Evolutionary conservation across 1,139 yeast species (phyloP), one percentile per base, ranked within the genome.

Genomic region (Blastobotrys indianensis): DNA sequence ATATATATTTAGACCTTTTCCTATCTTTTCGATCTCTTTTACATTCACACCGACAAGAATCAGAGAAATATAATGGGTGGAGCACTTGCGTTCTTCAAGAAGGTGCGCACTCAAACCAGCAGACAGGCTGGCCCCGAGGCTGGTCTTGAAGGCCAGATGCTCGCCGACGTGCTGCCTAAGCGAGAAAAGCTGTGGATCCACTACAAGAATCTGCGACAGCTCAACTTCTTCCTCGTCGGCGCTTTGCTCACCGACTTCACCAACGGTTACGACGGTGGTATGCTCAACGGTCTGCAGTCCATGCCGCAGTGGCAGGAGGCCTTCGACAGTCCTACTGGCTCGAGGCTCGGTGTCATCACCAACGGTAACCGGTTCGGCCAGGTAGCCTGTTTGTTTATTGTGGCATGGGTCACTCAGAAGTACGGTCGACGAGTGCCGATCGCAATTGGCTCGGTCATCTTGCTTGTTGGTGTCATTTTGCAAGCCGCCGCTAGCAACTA

Each of bases 181-280:
- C 49, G 56, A 35, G 63, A 55, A 15, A 59, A 53, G 46, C 53
- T 62, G 4, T 67, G 72, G 72, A 55, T 39, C 44, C 53, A 49
- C 20, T 63, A 62, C 16, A 57, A 64, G n/a, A 72, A 74, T 49
- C 60, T 75, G 42, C 48, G 64, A 6, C 48, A 48, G 28, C 64
- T 75, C 51, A 69, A 71, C 51, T 47, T 64, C 23, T 51, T 41
- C 15, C 23, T 41, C 10, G 16, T 41, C 16, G 36, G 37, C 5
- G 28, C 38, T 6, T 10, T 41, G 30, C 17, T 32, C 12, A 25
- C 39, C 8, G 28, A 28, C 3, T 35, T 31, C 11, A 25, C 37
- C 17, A 17, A 28, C 12, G 44, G 44, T 7, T 41, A 35, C 20
- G 44, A 41, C 15, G 44, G 44, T 28, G 16, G 36, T 17, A 25